Percentiles rank a stretch among this genome's conserved stretches.
Conservation (phyloP, 2,329 filamentous ascomycete species). For the Phyllosticta citriasiana region DNA sequence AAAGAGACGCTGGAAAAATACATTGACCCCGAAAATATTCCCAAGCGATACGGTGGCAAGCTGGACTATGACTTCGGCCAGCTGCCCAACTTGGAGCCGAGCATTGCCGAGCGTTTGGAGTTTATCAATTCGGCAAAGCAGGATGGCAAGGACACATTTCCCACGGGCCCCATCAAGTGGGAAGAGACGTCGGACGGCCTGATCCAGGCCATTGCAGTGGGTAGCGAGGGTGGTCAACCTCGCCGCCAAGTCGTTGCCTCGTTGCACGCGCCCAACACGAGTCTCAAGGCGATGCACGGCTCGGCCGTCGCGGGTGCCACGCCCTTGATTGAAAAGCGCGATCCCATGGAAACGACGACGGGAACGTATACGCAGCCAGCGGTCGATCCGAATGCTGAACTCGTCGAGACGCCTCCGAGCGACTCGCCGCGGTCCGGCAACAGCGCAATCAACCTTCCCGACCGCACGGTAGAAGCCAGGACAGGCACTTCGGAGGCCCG, state of each 20-base stretch:
- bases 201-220: conserved; percentile 36
- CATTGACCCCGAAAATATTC: conserved; percentile 74
- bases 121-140: conserved; percentile 29
- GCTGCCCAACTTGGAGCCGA: conserved; percentile 58
- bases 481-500: conserved; percentile 33
- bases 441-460: conserved; percentile 15
- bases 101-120: conserved; percentile 31
- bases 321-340: conserved; percentile 1
- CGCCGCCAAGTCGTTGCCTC: conserved; percentile 31
- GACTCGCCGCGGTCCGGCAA: conserved; percentile 1
- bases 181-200: conserved; percentile 31
- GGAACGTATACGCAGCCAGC: conserved; percentile 28
- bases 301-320: conserved; percentile 18
- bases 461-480: conserved; percentile 16
- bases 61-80: conserved; percentile 76
- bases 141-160: conserved; percentile 31
- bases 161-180: conserved; percentile 40
- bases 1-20: conserved; percentile 67
- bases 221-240: conserved; percentile 31
- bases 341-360: conserved; percentile 18
- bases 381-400: conserved; percentile 12
- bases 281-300: conserved; percentile 18
- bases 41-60: conserved; percentile 79
- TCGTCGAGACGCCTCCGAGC: background rate
- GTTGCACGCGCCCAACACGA: conserved; percentile 22